A percentile compares a stretch with the other conserved stretches of the same genome.
Conservation (phyloP, 345 rosid genomes). For the Eucalyptus tenuipes region DNA sequence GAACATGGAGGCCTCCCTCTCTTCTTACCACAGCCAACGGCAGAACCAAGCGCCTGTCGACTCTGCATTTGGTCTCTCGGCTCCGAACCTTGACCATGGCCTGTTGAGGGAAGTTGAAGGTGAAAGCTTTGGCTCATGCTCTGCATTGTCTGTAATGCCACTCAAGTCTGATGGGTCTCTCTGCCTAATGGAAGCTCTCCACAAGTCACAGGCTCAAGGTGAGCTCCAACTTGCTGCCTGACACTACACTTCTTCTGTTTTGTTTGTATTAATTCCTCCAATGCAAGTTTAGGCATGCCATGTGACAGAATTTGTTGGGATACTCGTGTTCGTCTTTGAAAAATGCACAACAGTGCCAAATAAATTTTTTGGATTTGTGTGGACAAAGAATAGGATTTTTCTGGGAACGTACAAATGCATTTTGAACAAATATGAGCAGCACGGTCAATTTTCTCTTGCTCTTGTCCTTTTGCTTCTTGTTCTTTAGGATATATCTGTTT, state of each 20-base stretch:
- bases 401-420: neutral
- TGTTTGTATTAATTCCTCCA: neutral
- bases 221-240: neutral
- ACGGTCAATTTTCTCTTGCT: neutral
- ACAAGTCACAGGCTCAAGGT: constrained; percentile 70
- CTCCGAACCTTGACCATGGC: constrained; percentile 11
- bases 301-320: neutral
- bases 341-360: neutral
- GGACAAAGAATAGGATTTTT: neutral
- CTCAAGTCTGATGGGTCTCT: constrained; percentile 93
- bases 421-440: neutral
- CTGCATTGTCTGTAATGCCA: constrained; percentile 71
- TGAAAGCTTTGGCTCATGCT: constrained; percentile 15
- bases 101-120: constrained; percentile 38
- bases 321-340: neutral
- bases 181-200: constrained; percentile 77
- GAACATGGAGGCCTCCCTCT: constrained; percentile 26
- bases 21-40: neutral
- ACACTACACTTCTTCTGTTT: neutral
- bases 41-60: neutral
- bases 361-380: neutral
- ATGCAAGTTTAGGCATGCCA: neutral
- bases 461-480: constrained; percentile 2
- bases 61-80: neutral
- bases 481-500: constrained; percentile 1